These are phyloP conservation scores for Salinomyces thailandicus DNA, from an alignment of 2,329 filamentous ascomycete species.

Conservation along the genomic window DNA sequence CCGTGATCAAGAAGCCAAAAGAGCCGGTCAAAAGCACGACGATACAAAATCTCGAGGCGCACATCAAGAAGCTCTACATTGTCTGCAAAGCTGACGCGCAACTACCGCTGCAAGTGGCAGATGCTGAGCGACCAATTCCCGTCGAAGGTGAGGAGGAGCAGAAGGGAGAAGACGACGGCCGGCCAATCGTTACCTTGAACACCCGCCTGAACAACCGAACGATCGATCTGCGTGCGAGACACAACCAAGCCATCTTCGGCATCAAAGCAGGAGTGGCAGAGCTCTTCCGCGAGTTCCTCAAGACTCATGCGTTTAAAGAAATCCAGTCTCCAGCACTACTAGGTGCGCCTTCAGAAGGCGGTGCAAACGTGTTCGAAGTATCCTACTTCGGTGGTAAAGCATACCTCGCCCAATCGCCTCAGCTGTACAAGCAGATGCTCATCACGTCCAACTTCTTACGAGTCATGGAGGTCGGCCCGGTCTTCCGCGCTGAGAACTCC, in stretches of 20 bases:
- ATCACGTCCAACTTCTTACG: constrained; percentile 69
- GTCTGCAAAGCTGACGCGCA: constrained; percentile 54
- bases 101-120: constrained; percentile 49
- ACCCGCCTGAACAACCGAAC: constrained; percentile 85
- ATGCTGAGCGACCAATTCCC: constrained; percentile 42
- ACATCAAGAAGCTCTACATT: constrained; percentile 75
- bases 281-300: constrained; percentile 71
- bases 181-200: constrained; percentile 66
- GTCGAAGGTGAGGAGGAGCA: constrained; percentile 40
- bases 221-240: constrained; percentile 82
- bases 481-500: constrained; percentile 78
- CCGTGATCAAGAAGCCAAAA: constrained; percentile 65
- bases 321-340: constrained; percentile 87
- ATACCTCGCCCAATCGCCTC: constrained; percentile 68
- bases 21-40: constrained; percentile 83
- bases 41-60: constrained; percentile 71
- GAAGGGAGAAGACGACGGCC: constrained; percentile 39
- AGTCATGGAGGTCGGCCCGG: constrained; percentile 68
- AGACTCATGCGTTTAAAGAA: constrained; percentile 62
- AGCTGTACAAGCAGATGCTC: constrained; percentile 82
- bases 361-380: constrained; percentile 80
- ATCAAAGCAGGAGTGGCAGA: constrained; percentile 56
- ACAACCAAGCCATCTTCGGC: constrained; percentile 79
- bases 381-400: constrained; percentile 82
- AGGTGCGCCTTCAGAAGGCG: constrained; percentile 83